Base-by-base conservation (phyloP, 1,139 yeast species). In the Saccharomycopsis hybrid region DNA sequence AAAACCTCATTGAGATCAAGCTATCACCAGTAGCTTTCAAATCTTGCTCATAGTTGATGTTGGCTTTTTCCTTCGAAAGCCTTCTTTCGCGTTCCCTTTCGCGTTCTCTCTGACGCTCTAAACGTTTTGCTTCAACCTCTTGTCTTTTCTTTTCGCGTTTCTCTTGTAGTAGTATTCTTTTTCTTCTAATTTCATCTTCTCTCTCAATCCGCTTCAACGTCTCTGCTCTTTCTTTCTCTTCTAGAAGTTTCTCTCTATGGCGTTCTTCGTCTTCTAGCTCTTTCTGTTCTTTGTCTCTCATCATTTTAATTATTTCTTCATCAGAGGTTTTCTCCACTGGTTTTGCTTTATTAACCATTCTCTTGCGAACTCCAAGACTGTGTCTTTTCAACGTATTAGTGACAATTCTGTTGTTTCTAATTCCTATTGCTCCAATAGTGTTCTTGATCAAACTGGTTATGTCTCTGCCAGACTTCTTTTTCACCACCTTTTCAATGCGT, bases 371-470 rank as follows among this genome's bases (percentile, higher is more conserved):
- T 13, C 30, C 30, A 4, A 27, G n/a, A 24, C 11, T 39, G 7
- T 18, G 44, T 18, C 50, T 41, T 38, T 48, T 53, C 5, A 53
- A 38, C 2, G 55, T 53, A 29, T 53, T 53, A 4, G 46, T 46
- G 25, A 49, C 47, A 28, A 53, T 44, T 37, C 43, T 43, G 30
- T 53, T 53, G 24, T 50, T 48, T 38, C 41, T 53, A 28, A 46
- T 30, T 4, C 50, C 52, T 2, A 53, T 28, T 3, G 55, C 55
- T 2, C 55, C 55, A 42, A 50, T 40, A 4, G 46, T 48, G 24
- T 46, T 44, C 32, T 51, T 51, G 8, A 53, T 53, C 55, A 53
- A 51, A 41, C 47, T 49, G 5, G 46, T 40, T 37, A 53, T 51
- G 38, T 53, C 55, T n/a, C 31, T 48, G n/a, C 43, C 50, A n/a